phyloP scores from a whole-genome alignment of 2,329 filamentous ascomycete genomes.

The Penicillium sp. region DNA sequence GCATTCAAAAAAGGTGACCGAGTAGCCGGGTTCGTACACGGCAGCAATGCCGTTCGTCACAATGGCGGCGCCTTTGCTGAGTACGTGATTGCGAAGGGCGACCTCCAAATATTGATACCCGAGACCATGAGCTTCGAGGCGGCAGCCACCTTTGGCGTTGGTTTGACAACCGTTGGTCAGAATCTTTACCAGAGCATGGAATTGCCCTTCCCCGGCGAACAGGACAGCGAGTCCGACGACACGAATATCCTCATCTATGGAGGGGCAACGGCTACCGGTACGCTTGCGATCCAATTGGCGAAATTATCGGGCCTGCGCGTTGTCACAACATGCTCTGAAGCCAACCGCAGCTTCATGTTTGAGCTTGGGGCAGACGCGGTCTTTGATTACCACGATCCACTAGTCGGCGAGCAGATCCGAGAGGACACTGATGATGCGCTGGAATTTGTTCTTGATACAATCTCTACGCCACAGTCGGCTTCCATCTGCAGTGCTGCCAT shows the following conservation, averaged over 20 bases:
- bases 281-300: conserved; percentile 40
- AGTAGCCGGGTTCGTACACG: conserved; percentile 51
- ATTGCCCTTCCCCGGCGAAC: conserved; percentile 24
- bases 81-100: conserved; percentile 51
- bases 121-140: conserved; percentile 49
- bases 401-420: conserved; percentile 28
- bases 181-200: conserved; percentile 34
- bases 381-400: conserved; percentile 34
- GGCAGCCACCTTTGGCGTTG: conserved; percentile 52
- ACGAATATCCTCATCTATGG: conserved; percentile 32
- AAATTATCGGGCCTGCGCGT: conserved; percentile 29
- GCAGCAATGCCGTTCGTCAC: conserved; percentile 37
- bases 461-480: conserved; percentile 20
- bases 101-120: conserved; percentile 47
- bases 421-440: conserved; percentile 20
- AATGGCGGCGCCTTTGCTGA: conserved; percentile 55
- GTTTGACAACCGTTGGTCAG: conserved; percentile 52
- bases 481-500: conserved; percentile 20
- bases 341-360: conserved; percentile 17
- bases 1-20: conserved; percentile 50
- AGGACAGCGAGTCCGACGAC: background rate
- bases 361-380: conserved; percentile 31
- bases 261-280: conserved; percentile 38
- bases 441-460: conserved; percentile 20
- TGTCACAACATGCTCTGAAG: conserved; percentile 23